Percentiles rank a stretch among this genome's conserved stretches.
These are phyloP conservation scores for Leccinum subrobustum DNA, from an alignment of 1,284 basidiomycete species.

Conservation along the genomic window DNA sequence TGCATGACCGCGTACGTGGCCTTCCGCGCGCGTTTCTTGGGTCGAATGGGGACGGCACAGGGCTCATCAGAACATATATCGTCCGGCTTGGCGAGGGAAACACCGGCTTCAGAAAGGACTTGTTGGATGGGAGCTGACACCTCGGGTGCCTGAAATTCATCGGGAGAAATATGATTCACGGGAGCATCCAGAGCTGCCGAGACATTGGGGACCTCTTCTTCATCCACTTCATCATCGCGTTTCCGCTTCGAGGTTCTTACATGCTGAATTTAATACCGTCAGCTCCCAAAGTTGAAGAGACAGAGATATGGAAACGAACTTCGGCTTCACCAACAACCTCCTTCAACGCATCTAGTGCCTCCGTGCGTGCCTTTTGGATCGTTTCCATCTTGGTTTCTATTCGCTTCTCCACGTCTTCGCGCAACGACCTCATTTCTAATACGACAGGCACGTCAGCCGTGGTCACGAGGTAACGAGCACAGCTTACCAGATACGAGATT, in stretches of 20 bases:
- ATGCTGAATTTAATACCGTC: conserved; percentile 13
- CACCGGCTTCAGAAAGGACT: not conserved
- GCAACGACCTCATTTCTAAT: conserved; percentile 36
- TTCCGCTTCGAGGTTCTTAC: conserved; percentile 29
- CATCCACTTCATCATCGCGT: conserved; percentile 19
- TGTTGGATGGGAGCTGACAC: conserved; percentile 1
- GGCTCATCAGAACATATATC: not conserved
- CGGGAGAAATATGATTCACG: not conserved
- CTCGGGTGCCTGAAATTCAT: conserved; percentile 4
- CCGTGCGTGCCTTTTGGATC: conserved; percentile 26
- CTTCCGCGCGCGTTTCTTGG: conserved; percentile 46
- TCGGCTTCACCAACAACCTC: conserved; percentile 19
- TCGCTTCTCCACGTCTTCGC: conserved; percentile 33
- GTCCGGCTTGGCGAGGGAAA: not conserved
- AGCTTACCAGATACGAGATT: conserved; percentile 33
- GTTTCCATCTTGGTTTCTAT: conserved; percentile 34
- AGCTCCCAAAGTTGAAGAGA: conserved; percentile 2
- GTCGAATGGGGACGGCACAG: conserved; percentile 15
- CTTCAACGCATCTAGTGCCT: conserved; percentile 30
- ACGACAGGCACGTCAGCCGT: conserved; percentile 9
- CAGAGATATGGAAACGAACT: conserved; percentile 12
- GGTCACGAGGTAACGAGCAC: not conserved
- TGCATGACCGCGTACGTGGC: conserved; percentile 45
- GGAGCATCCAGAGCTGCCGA: not conserved
- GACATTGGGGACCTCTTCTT: conserved; percentile 3